phyloP scores from a whole-genome alignment of 768 basidiomycete genomes.

The Chalciporus chontae region DNA sequence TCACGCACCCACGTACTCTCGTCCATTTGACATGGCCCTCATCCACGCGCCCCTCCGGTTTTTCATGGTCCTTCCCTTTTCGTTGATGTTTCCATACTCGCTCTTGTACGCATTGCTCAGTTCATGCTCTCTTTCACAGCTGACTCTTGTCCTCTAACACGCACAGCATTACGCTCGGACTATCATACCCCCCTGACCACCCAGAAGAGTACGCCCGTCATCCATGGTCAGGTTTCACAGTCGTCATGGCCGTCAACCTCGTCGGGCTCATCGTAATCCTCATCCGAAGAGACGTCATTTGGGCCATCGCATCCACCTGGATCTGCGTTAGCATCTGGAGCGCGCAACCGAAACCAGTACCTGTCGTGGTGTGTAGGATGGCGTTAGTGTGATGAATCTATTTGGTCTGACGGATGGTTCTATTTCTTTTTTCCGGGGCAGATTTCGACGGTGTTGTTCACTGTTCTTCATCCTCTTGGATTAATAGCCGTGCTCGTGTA shows the following conservation, averaged over 20 bases:
- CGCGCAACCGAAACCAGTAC: conserved; percentile 55
- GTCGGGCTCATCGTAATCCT: conserved; percentile 53
- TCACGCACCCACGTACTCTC: conserved; percentile 51
- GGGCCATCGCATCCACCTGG: conserved; percentile 75
- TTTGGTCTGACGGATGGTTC: too few species aligned
- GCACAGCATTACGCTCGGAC: conserved; percentile 64
- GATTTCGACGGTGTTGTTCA: conserved; percentile 63
- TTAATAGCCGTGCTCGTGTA: conserved; percentile 47
- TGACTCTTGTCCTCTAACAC: background rate
- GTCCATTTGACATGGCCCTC: conserved; percentile 74
- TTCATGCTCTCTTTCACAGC: background rate
- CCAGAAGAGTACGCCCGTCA: conserved; percentile 55
- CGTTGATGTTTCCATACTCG: conserved; percentile 48
- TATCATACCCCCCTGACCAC: conserved; percentile 48
- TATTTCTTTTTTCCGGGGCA: conserved; percentile 21
- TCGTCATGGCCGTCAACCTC: conserved; percentile 62
- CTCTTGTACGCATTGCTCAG: conserved; percentile 41
- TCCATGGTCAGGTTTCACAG: conserved; percentile 71
- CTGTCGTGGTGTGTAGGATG: conserved; percentile 53
- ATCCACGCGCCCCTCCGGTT: conserved; percentile 87
- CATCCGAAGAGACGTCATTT: conserved; percentile 64
- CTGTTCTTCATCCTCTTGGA: conserved; percentile 60
- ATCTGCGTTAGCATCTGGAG: conserved; percentile 64
- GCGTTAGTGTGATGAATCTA: too few species aligned
- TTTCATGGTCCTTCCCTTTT: conserved; percentile 51